A percentile compares a stretch with the other conserved stretches of the same genome.
Conservation (phyloP, 208 protist genomes). For the Leishmania aethiopica region DNA sequence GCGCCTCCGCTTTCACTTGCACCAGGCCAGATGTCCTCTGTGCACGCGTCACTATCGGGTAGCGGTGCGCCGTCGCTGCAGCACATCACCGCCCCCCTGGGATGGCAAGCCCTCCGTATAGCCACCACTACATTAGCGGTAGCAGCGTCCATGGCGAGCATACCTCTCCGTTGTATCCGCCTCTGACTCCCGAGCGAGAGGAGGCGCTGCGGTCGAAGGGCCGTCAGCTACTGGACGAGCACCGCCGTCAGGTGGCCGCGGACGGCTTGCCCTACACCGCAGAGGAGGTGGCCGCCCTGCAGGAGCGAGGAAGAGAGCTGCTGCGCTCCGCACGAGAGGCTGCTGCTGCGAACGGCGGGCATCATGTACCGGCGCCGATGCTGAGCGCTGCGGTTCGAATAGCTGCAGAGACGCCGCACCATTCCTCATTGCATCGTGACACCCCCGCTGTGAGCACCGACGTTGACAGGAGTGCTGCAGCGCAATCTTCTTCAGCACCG, state of each 20-base stretch:
- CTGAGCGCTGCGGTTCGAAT: slow-evolving; percentile 14
- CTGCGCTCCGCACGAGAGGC: slow-evolving; percentile 43
- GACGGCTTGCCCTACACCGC: slow-evolving; percentile 13
- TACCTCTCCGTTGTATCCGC: background rate
- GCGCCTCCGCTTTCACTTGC: background rate
- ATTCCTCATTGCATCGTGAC: background rate
- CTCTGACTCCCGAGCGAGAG: slow-evolving; percentile 19
- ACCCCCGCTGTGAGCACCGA: background rate
- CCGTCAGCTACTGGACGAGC: slow-evolving; percentile 27
- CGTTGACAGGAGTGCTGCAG: background rate
- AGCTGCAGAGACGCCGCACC: slow-evolving; percentile 7
- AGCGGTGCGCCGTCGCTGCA: background rate
- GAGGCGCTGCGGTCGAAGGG: slow-evolving; percentile 20
- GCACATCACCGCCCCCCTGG: background rate
- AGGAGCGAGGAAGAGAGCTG: slow-evolving; percentile 48
- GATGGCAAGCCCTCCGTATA: background rate
- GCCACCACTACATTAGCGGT: background rate
- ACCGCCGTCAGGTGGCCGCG: slow-evolving; percentile 7
- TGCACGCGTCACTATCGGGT: background rate
- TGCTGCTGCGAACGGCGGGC: slow-evolving; percentile 20
- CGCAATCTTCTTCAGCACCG: background rate
- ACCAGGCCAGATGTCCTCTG: background rate
- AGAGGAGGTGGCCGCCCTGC: slow-evolving; percentile 30
- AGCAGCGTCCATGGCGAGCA: background rate
- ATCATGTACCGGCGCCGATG: slow-evolving; percentile 24